These are phyloP conservation scores for Saccharomyces kudriavzevii DNA, from an alignment of 805 yeast species.

Conservation along the genomic window DNA sequence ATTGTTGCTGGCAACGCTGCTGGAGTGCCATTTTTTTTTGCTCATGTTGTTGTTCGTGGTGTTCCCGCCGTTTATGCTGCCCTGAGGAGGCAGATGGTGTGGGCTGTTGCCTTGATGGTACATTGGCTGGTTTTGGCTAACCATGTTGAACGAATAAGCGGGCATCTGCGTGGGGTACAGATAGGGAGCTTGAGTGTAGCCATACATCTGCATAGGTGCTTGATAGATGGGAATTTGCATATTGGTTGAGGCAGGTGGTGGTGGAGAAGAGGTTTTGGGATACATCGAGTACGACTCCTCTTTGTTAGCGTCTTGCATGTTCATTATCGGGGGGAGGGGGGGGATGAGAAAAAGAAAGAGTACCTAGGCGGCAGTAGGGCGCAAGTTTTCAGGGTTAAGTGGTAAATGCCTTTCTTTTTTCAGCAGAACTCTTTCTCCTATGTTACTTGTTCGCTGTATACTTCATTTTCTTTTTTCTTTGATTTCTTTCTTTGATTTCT, in stretches of 20 bases:
- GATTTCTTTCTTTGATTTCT: background rate
- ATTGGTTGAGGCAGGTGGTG: slow-evolving; percentile 22
- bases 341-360: background rate
- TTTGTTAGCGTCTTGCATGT: slow-evolving; percentile 7
- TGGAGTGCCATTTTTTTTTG: slow-evolving; percentile 3
- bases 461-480: background rate
- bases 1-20: slow-evolving; percentile 1
- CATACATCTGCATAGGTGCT: slow-evolving; percentile 25
- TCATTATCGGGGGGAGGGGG: too few relatives aligned
- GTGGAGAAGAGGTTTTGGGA: slow-evolving; percentile 28
- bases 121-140: slow-evolving; percentile 25
- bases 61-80: slow-evolving; percentile 3
- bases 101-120: slow-evolving; percentile 11
- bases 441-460: background rate
- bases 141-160: slow-evolving; percentile 22
- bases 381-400: background rate
- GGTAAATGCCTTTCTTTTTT: background rate
- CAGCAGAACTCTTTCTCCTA: background rate
- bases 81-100: slow-evolving; percentile 7
- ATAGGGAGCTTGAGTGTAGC: slow-evolving; percentile 24
- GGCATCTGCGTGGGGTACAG: slow-evolving; percentile 24
- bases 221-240: slow-evolving; percentile 26
- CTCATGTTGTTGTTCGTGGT: slow-evolving; percentile 1
- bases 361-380: slow-evolving; percentile 1
- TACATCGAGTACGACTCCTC: slow-evolving; percentile 32